Evolutionary conservation across 495 filamentous ascomycete species (phyloP).

Genomic region (Talaromyces thailandensis): DNA sequence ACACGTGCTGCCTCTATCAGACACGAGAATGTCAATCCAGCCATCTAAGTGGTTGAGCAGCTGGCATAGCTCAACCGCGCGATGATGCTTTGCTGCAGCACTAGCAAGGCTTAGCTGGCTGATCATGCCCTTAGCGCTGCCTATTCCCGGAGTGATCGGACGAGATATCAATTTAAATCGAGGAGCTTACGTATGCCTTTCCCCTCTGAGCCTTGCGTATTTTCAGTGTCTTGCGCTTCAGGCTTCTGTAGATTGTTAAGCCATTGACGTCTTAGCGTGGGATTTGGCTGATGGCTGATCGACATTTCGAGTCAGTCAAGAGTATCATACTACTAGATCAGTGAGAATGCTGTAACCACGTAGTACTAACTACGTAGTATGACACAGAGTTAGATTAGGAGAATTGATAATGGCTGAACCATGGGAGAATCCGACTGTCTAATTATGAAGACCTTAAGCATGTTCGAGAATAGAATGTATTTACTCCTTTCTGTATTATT

Average conservation of each 20-base stretch:
- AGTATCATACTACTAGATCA: no score
- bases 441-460: no score
- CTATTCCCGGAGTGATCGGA: neutral
- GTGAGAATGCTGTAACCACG: no score
- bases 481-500: no score
- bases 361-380: no score
- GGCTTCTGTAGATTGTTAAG: neutral
- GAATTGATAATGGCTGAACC: no score
- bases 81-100: neutral
- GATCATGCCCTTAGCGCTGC: neutral
- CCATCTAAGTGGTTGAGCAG: neutral
- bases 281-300: neutral
- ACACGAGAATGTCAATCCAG: neutral
- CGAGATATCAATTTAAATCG: neutral
- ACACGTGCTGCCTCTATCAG: neutral
- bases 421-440: no score
- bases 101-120: neutral
- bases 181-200: constrained; percentile 1
- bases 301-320: no score
- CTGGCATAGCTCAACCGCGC: neutral
- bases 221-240: neutral
- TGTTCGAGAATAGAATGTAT: no score
- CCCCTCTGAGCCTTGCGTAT: neutral
- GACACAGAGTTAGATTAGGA: no score
- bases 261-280: neutral